Evolutionary conservation across 2,329 filamentous ascomycete genomes (phyloP).

Genomic region (Curvularia hawaiiensis): DNA sequence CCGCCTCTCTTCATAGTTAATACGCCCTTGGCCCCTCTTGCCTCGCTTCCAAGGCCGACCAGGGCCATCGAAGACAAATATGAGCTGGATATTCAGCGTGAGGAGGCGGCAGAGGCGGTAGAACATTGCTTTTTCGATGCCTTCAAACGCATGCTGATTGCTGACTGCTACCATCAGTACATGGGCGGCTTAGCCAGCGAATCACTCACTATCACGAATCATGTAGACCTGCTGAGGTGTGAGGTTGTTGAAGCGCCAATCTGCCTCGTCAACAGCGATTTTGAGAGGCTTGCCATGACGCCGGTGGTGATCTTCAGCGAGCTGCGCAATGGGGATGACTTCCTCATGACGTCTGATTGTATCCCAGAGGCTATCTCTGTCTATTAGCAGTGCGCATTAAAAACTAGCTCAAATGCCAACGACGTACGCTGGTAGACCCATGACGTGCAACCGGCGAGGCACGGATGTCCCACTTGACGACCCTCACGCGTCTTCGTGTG

Average conservation of each 20-base stretch:
- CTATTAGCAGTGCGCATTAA: conserved; percentile 1
- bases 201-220: conserved; percentile 43
- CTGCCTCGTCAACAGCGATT: conserved; percentile 52
- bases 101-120: conserved; percentile 53
- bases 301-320: conserved; percentile 46
- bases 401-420: not conserved
- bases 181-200: not conserved
- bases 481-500: conserved; percentile 14
- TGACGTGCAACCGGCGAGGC: conserved; percentile 11
- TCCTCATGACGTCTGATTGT: conserved; percentile 46
- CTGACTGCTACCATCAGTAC: conserved; percentile 22
- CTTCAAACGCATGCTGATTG: conserved; percentile 44
- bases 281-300: conserved; percentile 44
- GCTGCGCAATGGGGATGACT: conserved; percentile 42
- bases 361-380: conserved; percentile 42
- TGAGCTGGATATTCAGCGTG: conserved; percentile 55
- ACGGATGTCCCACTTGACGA: conserved; percentile 1
- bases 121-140: conserved; percentile 51
- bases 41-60: conserved; percentile 49
- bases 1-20: conserved; percentile 42
- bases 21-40: conserved; percentile 32
- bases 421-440: conserved; percentile 32
- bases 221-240: conserved; percentile 38
- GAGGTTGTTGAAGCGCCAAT: conserved; percentile 53
- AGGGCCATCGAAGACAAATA: conserved; percentile 62